Conservation (phyloP, 371 early-diverging fungal genomes). For the Nosema muscidifuracis region DNA sequence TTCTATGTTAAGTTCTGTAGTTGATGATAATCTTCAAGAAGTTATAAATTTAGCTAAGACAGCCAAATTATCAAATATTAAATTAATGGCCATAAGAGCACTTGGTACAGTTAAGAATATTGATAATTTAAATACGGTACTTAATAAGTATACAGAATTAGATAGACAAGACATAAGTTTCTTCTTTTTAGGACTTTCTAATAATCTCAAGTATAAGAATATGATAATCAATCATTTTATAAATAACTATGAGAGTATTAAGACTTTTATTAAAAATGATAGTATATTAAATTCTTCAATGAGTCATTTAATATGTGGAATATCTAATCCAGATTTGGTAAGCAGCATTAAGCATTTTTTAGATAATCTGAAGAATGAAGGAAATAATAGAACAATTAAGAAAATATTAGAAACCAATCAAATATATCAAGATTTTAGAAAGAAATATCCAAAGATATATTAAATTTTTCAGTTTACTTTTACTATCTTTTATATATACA, state of each 20-base stretch:
- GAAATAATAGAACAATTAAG: background rate
- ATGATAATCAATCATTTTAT: conserved; percentile 4
- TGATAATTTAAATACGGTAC: background rate
- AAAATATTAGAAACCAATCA: conserved; percentile 6
- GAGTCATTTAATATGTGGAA: background rate
- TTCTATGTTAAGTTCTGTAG: conserved; percentile 8
- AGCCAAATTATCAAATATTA: background rate
- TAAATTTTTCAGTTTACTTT: no score
- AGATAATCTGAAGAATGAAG: background rate
- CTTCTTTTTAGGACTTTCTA: background rate
- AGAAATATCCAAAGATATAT: background rate
- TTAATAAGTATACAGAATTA: background rate
- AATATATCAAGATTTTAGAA: background rate
- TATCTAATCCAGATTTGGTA: background rate
- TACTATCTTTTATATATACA: no score
- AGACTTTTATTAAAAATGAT: background rate
- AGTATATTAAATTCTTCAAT: conserved; percentile 5
- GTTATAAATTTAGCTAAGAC: background rate
- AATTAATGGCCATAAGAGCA: background rate
- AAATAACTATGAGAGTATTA: conserved; percentile 1
- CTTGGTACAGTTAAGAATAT: conserved; percentile 3
- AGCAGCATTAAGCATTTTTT: background rate
- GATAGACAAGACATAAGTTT: conserved; percentile 15
- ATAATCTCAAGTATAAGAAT: background rate
- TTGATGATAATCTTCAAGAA: conserved; percentile 21